Base-by-base conservation (phyloP, 2,329 filamentous ascomycete genomes). In the Fusarium veterinarium region DNA sequence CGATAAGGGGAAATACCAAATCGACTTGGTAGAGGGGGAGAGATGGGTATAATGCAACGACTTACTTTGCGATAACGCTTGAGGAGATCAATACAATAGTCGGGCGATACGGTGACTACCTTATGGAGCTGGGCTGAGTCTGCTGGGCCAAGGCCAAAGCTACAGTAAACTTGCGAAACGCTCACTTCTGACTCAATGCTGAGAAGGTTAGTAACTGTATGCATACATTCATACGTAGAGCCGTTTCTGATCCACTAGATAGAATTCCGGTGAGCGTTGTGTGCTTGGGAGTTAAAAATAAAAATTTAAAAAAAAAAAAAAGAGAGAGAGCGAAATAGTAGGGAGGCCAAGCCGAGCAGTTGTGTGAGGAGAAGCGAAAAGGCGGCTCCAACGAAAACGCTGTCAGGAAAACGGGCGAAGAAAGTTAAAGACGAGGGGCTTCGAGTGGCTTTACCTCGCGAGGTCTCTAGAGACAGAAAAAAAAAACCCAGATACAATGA, bases 371-470 rank as follows among this genome's bases (percentile, higher is more conserved):
- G 69, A 73, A 73, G 67, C 61, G 44, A 71, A 61, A 62, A 63
- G 65, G 75, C 66, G 64, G 67, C 64, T 65, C 59, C 49, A 69
- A 61, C 42, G 46, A 75, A 60, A 71, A 64, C 65, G 64, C 67
- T 72, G 70, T 67, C 62, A 67, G 40, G 70, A 59, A 67, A 60
- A 71, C 40, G 33, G 62, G 58, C 38, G 46, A 60, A 56, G 72
- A 67, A 67, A 67, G 64, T 72, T 67, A 66, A 74, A 76, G 73
- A 62, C 70, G 69, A 64, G 52, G 55, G 69, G 69, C 52, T 25
- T 71, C 59, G 45, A 71, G 65, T 69, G 76, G 73, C 76, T 80
- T 79, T 79, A 81, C 80, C 79, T 78, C 58, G 60, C 64, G 69
- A 66, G 70, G 68, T 69, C 63, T 52, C 41, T 62, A 74, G 69